Evolutionary conservation across 495 filamentous ascomycete genomes (phyloP).

Genomic region (Xylona heveae): DNA sequence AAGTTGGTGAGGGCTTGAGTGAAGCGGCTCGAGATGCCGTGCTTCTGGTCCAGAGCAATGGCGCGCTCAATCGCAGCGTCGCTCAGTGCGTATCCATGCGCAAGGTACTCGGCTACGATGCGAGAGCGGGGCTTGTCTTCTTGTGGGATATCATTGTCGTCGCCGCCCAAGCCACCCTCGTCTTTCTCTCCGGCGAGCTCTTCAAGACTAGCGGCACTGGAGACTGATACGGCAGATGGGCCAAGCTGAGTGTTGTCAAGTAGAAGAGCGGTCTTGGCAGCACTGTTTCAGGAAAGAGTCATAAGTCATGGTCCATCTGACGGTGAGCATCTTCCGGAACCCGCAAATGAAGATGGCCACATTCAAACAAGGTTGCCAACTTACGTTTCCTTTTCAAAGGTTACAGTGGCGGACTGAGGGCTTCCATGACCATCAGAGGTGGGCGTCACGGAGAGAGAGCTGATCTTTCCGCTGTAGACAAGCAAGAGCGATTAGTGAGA

Average conservation of each 20-base stretch:
- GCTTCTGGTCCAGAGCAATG: slow-evolving; percentile 76
- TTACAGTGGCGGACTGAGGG: slow-evolving; percentile 66
- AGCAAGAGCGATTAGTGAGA: slow-evolving; percentile 8
- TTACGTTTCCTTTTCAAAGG: slow-evolving; percentile 83
- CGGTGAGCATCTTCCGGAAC: too few relatives aligned
- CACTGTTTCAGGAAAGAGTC: slow-evolving; percentile 21
- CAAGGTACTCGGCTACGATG: slow-evolving; percentile 88
- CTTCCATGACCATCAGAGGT: slow-evolving; percentile 31
- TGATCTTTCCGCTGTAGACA: slow-evolving; percentile 65
- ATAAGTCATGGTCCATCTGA: too few relatives aligned
- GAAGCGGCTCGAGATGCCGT: slow-evolving; percentile 65
- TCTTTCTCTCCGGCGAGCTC: slow-evolving; percentile 33
- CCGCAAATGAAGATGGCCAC: too few relatives aligned
- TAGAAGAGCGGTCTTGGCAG: slow-evolving; percentile 87
- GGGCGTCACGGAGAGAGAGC: slow-evolving; percentile 51
- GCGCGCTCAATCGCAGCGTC: slow-evolving; percentile 70
- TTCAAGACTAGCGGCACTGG: slow-evolving; percentile 38
- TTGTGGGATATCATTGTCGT: slow-evolving; percentile 50
- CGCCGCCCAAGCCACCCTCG: slow-evolving; percentile 27
- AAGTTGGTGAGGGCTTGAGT: slow-evolving; percentile 48
- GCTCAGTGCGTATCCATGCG: slow-evolving; percentile 74
- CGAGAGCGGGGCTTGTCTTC: slow-evolving; percentile 89
- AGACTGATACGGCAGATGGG: slow-evolving; percentile 55
- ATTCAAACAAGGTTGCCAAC: slow-evolving; percentile 7
- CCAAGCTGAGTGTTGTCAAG: slow-evolving; percentile 91